phyloP scores from a whole-genome alignment of 495 filamentous ascomycete species.

The Penicillium pancosmium region DNA sequence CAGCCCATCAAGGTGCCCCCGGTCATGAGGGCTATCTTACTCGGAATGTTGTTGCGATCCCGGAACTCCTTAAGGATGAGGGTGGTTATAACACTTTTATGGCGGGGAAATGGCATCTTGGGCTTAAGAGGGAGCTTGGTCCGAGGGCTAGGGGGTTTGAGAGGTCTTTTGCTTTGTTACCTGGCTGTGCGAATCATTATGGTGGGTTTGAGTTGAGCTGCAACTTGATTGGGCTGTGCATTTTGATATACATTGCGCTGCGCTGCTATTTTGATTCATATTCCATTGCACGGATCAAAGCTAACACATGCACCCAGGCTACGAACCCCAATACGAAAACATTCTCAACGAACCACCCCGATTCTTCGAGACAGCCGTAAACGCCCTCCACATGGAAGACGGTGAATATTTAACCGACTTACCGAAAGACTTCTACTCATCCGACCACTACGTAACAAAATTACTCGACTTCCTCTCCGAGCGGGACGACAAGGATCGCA shows the following conservation, averaged over 20 bases:
- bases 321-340: constrained; percentile 40
- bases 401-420: constrained; percentile 28
- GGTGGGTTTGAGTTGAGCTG: neutral
- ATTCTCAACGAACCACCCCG: constrained; percentile 39
- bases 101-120: constrained; percentile 48
- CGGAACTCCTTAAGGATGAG: constrained; percentile 49
- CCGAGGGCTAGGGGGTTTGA: constrained; percentile 16
- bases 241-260: too few species aligned
- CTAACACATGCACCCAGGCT: constrained; percentile 20
- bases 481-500: constrained; percentile 38
- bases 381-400: constrained; percentile 9
- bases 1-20: constrained; percentile 36
- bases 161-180: constrained; percentile 37
- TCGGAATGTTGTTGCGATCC: constrained; percentile 49
- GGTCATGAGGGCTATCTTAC: constrained; percentile 61
- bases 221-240: too few species aligned
- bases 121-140: constrained; percentile 9
- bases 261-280: too few species aligned
- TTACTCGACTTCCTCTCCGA: constrained; percentile 44
- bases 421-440: constrained; percentile 43
- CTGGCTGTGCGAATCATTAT: constrained; percentile 51
- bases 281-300: too few species aligned
- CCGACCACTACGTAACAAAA: constrained; percentile 38
- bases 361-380: constrained; percentile 9
- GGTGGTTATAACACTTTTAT: constrained; percentile 53